Evolutionary conservation across 495 filamentous ascomycete genomes (phyloP), one percentile per base, ranked within the genome.

Genomic region (Hypoxylon intermedium): DNA sequence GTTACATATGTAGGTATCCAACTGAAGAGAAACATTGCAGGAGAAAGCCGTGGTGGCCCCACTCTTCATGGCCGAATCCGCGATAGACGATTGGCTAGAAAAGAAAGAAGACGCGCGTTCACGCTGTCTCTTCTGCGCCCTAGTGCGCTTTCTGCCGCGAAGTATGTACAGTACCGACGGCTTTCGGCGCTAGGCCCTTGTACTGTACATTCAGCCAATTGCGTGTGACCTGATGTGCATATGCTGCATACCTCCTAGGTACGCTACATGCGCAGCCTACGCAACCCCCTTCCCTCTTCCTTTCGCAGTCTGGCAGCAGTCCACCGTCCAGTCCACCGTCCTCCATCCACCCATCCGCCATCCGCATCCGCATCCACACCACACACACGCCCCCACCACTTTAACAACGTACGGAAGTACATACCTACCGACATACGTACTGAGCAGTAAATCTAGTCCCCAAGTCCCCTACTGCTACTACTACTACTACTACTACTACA

Each of bases 141-240:
- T 65, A 65, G 52, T 65, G 56, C 47, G 50, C 12, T 60, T 64
- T 65, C 62, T 65, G 56, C 56, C 52, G 57, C 55, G 46, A 65
- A 33, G 56, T 60, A n/a, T n/a, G n/a, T n/a, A 65, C 62, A 60
- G 62, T 65, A 56, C 51, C 47, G 56, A 53, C 53, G 44, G 9
- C 38, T 37, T 16, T 26, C 36, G 31, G 30, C 37, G 3, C 50
- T 50, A 34, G 13, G 7, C 24, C 28, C 16, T 16, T 23, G 40
- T 50, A 60, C 62, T 54, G 62, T 55, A 59, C 36, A 37, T 52
- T 26, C 23, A 19, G 18, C 62, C 62, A 65, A 65, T 65, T 13
- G 49, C 42, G 52, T 13, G 47, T 31, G 38, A 7, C 20, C 36
- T 16, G 30, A 36, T 5, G 28, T n/a, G n/a, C n/a, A n/a, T n/a